Conservation (phyloP, 2,329 filamentous ascomycete species). For the Alternaria solani region DNA sequence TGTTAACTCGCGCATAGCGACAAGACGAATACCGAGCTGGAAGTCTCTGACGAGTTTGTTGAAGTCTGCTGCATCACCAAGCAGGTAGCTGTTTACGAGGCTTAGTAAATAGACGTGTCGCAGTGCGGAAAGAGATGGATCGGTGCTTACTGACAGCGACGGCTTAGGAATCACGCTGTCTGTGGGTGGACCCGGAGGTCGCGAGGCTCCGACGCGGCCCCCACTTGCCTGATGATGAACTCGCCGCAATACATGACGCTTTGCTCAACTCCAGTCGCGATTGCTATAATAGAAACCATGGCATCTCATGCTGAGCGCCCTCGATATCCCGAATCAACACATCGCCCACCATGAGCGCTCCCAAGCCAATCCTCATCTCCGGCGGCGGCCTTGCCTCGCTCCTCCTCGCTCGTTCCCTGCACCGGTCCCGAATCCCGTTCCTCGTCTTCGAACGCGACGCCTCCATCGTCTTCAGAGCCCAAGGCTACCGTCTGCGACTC, state of each 20-base stretch:
- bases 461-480: slow-evolving; percentile 64
- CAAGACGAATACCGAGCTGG: not conserved
- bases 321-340: not conserved
- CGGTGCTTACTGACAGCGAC: not conserved
- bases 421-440: slow-evolving; percentile 42
- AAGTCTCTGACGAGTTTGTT: not conserved
- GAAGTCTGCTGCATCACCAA: not conserved
- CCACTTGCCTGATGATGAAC: not conserved
- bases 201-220: not conserved
- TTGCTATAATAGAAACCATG: slow-evolving; percentile 12
- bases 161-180: slow-evolving; percentile 5
- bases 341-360: slow-evolving; percentile 26
- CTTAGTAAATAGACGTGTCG: not conserved
- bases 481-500: slow-evolving; percentile 69
- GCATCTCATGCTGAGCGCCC: not conserved
- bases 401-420: slow-evolving; percentile 42
- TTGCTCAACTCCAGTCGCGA: not conserved
- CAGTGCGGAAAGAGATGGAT: not conserved
- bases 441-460: slow-evolving; percentile 53
- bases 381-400: slow-evolving; percentile 45
- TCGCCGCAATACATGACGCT: slow-evolving; percentile 1
- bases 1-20: not conserved
- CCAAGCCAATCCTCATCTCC: slow-evolving; percentile 54
- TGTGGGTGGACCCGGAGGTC: not conserved
- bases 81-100: not conserved